Conservation (phyloP, 1,284 basidiomycete species). For the Cryptococcus floricola region DNA sequence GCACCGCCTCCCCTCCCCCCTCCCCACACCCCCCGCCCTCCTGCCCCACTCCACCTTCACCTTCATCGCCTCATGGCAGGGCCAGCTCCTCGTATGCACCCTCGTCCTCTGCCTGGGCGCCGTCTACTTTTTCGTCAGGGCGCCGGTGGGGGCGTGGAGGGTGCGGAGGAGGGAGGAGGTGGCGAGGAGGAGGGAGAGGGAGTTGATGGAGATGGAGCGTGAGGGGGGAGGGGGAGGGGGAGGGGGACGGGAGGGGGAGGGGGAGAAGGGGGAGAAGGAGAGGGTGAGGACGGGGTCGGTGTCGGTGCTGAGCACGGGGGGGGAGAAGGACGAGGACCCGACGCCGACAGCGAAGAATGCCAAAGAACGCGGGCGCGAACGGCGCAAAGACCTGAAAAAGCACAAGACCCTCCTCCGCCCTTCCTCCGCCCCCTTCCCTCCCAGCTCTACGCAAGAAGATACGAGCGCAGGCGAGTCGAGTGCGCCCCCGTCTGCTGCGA, state of each 20-base stretch:
- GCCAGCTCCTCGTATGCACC: conserved; percentile 42
- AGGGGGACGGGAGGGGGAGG: too few species aligned
- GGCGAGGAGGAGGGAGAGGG: conserved; percentile 25
- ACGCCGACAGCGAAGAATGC: background rate
- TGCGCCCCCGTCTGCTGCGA: too few species aligned
- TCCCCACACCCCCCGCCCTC: conserved; percentile 14
- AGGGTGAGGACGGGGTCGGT: conserved; percentile 1
- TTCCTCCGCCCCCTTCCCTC: background rate
- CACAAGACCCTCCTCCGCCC: conserved; percentile 9
- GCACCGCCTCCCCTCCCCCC: conserved; percentile 2
- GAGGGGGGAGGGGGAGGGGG: background rate
- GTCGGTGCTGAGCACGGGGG: background rate
- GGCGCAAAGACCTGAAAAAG: conserved; percentile 29
- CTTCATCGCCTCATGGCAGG: conserved; percentile 44
- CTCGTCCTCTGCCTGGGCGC: conserved; percentile 39
- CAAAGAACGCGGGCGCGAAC: conserved; percentile 33
- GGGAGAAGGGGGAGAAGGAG: background rate
- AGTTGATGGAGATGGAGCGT: conserved; percentile 26
- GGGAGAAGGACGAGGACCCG: conserved; percentile 2
- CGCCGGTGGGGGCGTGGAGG: conserved; percentile 27
- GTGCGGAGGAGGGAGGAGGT: conserved; percentile 25
- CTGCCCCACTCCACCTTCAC: conserved; percentile 36
- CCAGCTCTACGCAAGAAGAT: too few species aligned
- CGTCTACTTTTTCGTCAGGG: conserved; percentile 39
- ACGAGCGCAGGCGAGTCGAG: too few species aligned